Evolutionary conservation across 257 asterid genomes (phyloP).

Genomic region (Nicotiana tabacum): DNA sequence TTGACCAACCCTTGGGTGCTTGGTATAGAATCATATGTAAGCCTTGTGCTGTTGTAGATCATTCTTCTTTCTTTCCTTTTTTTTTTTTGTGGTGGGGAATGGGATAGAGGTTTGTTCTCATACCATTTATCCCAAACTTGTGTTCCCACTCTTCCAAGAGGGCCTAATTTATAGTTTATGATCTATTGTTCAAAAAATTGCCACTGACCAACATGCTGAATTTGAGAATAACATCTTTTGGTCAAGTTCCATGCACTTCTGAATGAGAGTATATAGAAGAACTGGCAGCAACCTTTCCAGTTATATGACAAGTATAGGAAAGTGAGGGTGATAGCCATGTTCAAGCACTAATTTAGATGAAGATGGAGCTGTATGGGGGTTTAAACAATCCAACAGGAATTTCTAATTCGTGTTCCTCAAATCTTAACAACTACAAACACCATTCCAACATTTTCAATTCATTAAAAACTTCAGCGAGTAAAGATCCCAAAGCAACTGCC

Average conservation of each 20-base stretch:
- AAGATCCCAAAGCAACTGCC: not conserved
- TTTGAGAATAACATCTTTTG: not conserved
- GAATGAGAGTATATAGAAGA: not conserved
- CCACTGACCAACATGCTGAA: not conserved
- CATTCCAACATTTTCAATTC: not conserved
- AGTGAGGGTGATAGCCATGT: not conserved
- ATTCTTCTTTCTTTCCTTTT: too few species aligned
- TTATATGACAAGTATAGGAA: not conserved
- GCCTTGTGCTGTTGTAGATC: too few species aligned
- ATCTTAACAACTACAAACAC: not conserved
- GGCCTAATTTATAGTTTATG: too few species aligned
- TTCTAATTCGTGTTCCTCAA: not conserved
- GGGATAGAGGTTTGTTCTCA: too few species aligned
- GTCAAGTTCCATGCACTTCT: not conserved
- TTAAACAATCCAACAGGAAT: not conserved
- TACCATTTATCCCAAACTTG: too few species aligned
- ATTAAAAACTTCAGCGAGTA: not conserved
- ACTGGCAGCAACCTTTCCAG: not conserved
- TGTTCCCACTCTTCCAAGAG: too few species aligned
- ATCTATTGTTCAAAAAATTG: not conserved
- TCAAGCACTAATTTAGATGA: not conserved
- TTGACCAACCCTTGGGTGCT: too few species aligned
- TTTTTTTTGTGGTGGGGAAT: too few species aligned
- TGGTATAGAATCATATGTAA: too few species aligned
- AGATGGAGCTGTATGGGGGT: not conserved